Evolutionary conservation across 208 protist genomes (phyloP), one percentile per base, ranked within the genome.

Genomic region (Porcisia deanei): DNA sequence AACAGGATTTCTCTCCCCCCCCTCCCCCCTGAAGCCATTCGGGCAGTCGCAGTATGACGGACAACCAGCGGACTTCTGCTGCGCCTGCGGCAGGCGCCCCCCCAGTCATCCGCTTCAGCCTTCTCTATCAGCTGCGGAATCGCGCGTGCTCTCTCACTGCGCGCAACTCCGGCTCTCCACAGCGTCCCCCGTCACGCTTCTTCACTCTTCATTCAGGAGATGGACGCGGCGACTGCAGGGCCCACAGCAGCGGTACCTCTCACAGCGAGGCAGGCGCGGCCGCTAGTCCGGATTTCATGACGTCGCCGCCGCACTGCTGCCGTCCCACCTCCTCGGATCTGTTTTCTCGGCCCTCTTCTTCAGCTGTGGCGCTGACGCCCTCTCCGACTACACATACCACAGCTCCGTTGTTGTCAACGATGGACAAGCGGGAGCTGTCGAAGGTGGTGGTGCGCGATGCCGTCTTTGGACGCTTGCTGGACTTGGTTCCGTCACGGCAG

Each of bases 401-500:
- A 22, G 0, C 34, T 3, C 71, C 76, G 8, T 75, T 77, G n/a
- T 74, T 89, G 10, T 83, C 82, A 20, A 89, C 85, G n/a, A 65
- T 87, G 70, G 85, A 89, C 65, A 81, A 72, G 71, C 85, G 85
- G 1, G 85, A 89, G 82, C 63, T 89, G 30, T 89, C 85, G 37
- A 89, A 89, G 75, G 77, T 89, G 45, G 70, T 89, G 1, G 54
- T 86, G 58, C 85, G 85, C 47, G 85, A 89, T 60, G 85, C 82
- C n/a, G 73, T 89, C 30, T 89, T 78, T 30, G 78, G 79, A 9
- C 76, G 83, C n/a, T 55, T 89, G 60, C 79, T 89, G 43, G 79
- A 89, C 66, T 55, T 89, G 55, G 76, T 86, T 18, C 76, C 76
- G 0, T 75, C 73, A 20, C 77, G 85, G 9, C 72, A 75, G 63